Percentiles rank a stretch among this genome's conserved stretches.
phyloP scores from a whole-genome alignment of 495 filamentous ascomycete genomes.

The Aspergillus saccharolyticus region DNA sequence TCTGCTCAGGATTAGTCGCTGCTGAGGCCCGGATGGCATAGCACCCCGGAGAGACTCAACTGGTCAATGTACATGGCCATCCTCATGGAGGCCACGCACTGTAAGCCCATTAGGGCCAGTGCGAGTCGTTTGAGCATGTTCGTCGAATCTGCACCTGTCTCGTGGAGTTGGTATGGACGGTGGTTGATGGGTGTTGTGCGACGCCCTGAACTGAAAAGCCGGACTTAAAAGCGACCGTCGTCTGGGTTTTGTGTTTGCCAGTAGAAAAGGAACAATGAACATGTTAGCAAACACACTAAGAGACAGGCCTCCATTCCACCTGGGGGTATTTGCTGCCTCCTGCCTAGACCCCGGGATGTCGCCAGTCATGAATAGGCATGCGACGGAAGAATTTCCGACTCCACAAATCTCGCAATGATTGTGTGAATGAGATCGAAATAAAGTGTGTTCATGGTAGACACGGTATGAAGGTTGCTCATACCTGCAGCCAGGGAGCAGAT shows the following conservation, averaged over 20 bases:
- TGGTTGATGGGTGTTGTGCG: not conserved
- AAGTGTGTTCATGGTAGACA: not conserved
- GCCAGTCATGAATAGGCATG: not conserved
- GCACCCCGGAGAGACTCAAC: slow-evolving; percentile 17
- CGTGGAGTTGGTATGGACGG: not conserved
- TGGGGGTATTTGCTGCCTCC: not conserved
- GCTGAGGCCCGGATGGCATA: not conserved
- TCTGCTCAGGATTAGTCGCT: slow-evolving; percentile 15
- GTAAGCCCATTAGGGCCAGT: slow-evolving; percentile 31
- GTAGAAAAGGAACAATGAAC: not conserved
- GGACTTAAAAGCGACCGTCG: not conserved
- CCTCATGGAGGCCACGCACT: slow-evolving; percentile 24
- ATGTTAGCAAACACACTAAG: not conserved
- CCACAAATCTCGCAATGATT: not conserved
- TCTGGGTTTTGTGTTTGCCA: not conserved
- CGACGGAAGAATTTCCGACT: not conserved
- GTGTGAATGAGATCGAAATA: not conserved
- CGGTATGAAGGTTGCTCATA: not conserved
- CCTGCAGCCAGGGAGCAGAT: not conserved
- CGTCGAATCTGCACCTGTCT: not conserved
- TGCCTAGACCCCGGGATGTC: not conserved
- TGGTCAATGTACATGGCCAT: slow-evolving; percentile 42
- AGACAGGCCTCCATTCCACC: not conserved
- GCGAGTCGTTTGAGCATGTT: slow-evolving; percentile 29
- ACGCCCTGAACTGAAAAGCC: not conserved